Conservation (phyloP, 805 yeast genomes). For the Schwanniomyces occidentalis region DNA sequence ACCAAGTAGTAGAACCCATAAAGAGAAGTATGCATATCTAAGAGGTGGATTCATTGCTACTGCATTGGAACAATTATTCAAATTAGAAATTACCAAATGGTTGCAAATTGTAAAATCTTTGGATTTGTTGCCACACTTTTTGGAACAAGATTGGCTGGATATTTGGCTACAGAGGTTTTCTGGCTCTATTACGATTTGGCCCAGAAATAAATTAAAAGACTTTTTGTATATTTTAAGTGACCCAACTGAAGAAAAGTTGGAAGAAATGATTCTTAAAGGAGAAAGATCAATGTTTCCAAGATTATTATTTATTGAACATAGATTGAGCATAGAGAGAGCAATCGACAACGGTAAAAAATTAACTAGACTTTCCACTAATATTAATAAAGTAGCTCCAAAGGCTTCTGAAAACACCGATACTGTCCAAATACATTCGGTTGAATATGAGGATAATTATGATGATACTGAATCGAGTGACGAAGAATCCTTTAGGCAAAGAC, state of each 20-base stretch:
- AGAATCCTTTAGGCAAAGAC: neutral
- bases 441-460: slow-evolving; percentile 7
- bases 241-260: slow-evolving; percentile 61
- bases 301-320: slow-evolving; percentile 60
- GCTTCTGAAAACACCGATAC: slow-evolving; percentile 2
- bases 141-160: slow-evolving; percentile 80
- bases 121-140: slow-evolving; percentile 64
- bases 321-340: slow-evolving; percentile 63
- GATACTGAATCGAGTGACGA: slow-evolving; percentile 15
- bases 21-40: slow-evolving; percentile 40
- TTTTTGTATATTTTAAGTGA: slow-evolving; percentile 65
- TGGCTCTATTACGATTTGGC: slow-evolving; percentile 79
- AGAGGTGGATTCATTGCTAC: slow-evolving; percentile 79
- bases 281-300: slow-evolving; percentile 68
- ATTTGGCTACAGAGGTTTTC: slow-evolving; percentile 72
- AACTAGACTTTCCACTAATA: slow-evolving; percentile 16
- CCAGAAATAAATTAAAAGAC: slow-evolving; percentile 59
- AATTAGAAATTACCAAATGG: slow-evolving; percentile 79
- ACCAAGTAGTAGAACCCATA: slow-evolving; percentile 40
- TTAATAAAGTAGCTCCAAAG: slow-evolving; percentile 10
- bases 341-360: slow-evolving; percentile 52
- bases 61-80: slow-evolving; percentile 67
- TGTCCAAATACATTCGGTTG: slow-evolving; percentile 4
- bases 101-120: slow-evolving; percentile 62
- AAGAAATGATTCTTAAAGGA: slow-evolving; percentile 58